These are phyloP conservation scores for Plasmodium knowlesi DNA, from an alignment of 169 alveolate genomes.

Conservation along the genomic window DNA sequence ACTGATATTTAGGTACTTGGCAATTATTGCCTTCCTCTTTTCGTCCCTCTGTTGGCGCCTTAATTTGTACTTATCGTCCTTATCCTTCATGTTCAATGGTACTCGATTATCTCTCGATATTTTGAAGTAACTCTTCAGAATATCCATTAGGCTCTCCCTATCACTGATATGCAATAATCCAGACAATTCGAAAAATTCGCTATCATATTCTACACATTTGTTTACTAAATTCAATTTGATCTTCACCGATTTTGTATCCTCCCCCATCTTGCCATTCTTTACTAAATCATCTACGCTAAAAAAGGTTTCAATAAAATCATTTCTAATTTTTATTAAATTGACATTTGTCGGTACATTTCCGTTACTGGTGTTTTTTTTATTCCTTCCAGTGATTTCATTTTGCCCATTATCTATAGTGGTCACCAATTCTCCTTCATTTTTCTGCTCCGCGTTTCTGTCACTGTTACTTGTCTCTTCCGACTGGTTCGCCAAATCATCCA, in stretches of 20 bases:
- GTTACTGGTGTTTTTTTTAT: not conserved
- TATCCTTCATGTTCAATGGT: not conserved
- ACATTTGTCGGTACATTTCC: not conserved
- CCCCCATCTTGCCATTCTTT: not conserved
- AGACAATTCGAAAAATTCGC: constrained; percentile 46
- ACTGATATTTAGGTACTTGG: constrained; percentile 64
- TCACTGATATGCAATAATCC: constrained; percentile 35
- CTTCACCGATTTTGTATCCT: not conserved
- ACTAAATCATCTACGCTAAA: constrained; percentile 14
- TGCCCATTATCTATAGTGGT: not conserved
- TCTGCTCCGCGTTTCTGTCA: not conserved
- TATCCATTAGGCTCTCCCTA: constrained; percentile 34
- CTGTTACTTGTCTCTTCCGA: not conserved
- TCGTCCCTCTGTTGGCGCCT: constrained; percentile 44
- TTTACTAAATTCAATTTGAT: constrained; percentile 17
- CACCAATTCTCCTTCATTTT: not conserved
- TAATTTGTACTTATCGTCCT: constrained; percentile 32
- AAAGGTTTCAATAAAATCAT: constrained; percentile 59
- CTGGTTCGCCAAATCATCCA: not conserved
- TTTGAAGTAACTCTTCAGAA: constrained; percentile 50
- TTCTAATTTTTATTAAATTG: constrained; percentile 13
- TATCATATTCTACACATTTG: constrained; percentile 27
- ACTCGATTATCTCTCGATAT: not conserved
- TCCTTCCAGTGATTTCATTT: not conserved
- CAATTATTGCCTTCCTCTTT: constrained; percentile 53